phyloP scores from a whole-genome alignment of 257 asterid genomes.

The Rauvolfia tetraphylla region DNA sequence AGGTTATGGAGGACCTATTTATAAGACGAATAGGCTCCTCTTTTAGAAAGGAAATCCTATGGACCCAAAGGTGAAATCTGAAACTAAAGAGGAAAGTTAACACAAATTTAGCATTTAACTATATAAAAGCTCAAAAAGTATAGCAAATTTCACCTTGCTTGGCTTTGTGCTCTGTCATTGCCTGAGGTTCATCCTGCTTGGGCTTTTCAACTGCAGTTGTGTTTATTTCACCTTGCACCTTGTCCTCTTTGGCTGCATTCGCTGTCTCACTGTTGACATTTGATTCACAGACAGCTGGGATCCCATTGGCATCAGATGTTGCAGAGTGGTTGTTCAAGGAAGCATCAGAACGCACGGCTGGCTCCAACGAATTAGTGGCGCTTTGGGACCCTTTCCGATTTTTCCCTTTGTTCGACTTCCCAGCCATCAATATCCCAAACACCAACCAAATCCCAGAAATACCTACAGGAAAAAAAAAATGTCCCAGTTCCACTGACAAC shows the following conservation, averaged over 20 bases:
- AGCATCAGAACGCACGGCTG: constrained; percentile 39
- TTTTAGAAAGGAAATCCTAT: background rate
- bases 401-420: constrained; percentile 78
- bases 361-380: constrained; percentile 31
- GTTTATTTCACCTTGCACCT: constrained; percentile 49
- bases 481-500: background rate
- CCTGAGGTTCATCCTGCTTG: constrained; percentile 50
- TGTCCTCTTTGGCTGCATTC: constrained; percentile 32
- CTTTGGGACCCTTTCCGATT: constrained; percentile 60
- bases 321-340: constrained; percentile 34
- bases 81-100: background rate
- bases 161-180: constrained; percentile 10
- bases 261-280: constrained; percentile 34
- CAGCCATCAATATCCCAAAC: constrained; percentile 61
- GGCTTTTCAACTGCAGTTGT: constrained; percentile 8
- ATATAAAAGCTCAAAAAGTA: background rate
- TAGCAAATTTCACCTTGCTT: constrained; percentile 19
- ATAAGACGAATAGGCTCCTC: background rate
- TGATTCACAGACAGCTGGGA: constrained; percentile 29
- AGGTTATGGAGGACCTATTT: background rate
- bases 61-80: background rate
- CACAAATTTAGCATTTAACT: background rate
- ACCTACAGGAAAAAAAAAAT: constrained; percentile 1
- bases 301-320: constrained; percentile 49
- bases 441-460: constrained; percentile 7